Percentiles rank a stretch among this genome's conserved stretches.
Conservation (phyloP, 352 stramenopile genomes). For the Globisporangium solare region DNA sequence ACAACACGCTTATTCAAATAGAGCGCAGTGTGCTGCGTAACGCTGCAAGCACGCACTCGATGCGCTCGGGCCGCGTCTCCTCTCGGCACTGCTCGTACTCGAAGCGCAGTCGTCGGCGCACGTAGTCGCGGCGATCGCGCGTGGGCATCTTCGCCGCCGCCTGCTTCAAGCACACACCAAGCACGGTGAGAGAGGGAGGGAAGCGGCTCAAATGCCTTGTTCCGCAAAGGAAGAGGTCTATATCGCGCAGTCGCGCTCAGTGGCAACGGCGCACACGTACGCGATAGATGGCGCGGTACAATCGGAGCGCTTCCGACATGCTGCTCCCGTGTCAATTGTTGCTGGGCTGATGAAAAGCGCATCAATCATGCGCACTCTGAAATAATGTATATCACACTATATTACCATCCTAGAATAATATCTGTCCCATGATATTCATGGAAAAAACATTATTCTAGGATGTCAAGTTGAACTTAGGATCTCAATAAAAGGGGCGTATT, state of each 20-base stretch:
- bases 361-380: slow-evolving; percentile 3
- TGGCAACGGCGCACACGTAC: slow-evolving; percentile 21
- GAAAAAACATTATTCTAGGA: too few species aligned
- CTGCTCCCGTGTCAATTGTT: slow-evolving; percentile 4
- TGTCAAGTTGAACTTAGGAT: neutral
- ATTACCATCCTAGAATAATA: neutral
- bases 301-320: slow-evolving; percentile 38
- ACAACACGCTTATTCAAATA: neutral
- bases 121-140: slow-evolving; percentile 56
- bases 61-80: slow-evolving; percentile 47
- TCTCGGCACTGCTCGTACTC: slow-evolving; percentile 67
- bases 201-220: neutral
- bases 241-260: neutral
- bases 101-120: slow-evolving; percentile 56
- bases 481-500: neutral
- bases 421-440: neutral
- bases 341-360: slow-evolving; percentile 3
- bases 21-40: too few species aligned
- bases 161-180: slow-evolving; percentile 16
- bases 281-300: slow-evolving; percentile 77
- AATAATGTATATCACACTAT: neutral
- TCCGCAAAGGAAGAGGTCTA: too few species aligned
- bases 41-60: slow-evolving; percentile 31
- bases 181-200: neutral
- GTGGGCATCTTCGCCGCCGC: slow-evolving; percentile 64